Conservation (phyloP, 441 rosid genomes). For the Corymbia citriodora region DNA sequence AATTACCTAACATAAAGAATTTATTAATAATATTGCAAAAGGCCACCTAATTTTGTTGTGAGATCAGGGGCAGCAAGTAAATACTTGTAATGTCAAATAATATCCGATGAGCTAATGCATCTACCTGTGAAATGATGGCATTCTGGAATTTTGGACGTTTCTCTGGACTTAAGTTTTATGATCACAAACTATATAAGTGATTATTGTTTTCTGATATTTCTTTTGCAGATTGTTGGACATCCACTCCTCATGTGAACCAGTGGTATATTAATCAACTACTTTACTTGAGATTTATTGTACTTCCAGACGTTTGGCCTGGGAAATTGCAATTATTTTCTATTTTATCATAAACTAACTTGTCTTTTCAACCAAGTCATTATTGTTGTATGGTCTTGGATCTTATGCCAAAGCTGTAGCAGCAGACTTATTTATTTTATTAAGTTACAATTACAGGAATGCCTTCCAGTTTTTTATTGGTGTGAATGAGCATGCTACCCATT, state of each 20-base stretch:
- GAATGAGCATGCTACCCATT: neutral
- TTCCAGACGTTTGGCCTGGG: neutral
- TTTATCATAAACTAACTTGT: neutral
- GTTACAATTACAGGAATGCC: neutral
- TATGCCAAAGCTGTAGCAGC: neutral
- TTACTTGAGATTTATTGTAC: neutral
- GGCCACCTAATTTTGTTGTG: neutral
- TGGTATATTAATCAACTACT: neutral
- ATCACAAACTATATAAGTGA: neutral
- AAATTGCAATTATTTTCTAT: neutral
- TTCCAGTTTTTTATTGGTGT: neutral
- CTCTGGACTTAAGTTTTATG: neutral
- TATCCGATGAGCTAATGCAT: neutral
- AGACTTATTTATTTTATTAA: neutral
- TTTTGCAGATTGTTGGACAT: neutral
- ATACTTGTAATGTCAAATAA: neutral
- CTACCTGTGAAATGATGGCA: neutral
- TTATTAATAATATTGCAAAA: neutral
- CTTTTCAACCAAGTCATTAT: neutral
- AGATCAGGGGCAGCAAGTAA: neutral
- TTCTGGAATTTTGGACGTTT: neutral
- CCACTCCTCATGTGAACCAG: neutral
- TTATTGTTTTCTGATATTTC: neutral
- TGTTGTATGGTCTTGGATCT: neutral
- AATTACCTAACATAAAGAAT: neutral